phyloP scores from a whole-genome alignment of 2,329 filamentous ascomycete genomes.

The Penicillium sp. region DNA sequence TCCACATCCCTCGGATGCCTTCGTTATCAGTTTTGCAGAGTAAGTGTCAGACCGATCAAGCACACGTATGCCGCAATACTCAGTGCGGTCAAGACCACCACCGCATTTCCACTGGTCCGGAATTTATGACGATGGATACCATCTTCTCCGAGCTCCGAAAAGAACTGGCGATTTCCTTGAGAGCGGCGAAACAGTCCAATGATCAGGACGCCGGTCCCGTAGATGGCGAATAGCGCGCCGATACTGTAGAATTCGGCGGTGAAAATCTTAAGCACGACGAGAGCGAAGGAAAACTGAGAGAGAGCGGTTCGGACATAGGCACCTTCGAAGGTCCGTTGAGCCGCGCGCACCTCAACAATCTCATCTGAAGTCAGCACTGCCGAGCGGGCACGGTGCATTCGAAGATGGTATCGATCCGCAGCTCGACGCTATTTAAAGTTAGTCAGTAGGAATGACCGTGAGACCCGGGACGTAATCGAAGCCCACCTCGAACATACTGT shows the following conservation, averaged over 20 bases:
- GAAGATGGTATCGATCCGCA: conserved; percentile 73
- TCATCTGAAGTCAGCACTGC: conserved; percentile 79
- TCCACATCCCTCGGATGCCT: not conserved
- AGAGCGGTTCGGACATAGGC: conserved; percentile 94
- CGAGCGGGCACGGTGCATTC: conserved; percentile 79
- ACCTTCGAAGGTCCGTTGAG: conserved; percentile 94
- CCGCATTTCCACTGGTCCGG: conserved; percentile 66
- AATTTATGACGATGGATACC: conserved; percentile 63
- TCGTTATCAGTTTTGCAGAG: conserved; percentile 37
- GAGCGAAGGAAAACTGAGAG: conserved; percentile 90
- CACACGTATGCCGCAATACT: conserved; percentile 63
- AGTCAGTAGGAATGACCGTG: conserved; percentile 3
- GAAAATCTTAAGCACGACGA: conserved; percentile 95
- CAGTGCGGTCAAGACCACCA: conserved; percentile 61
- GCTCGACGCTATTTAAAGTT: conserved; percentile 57
- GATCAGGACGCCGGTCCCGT: conserved; percentile 79
- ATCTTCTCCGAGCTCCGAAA: conserved; percentile 59
- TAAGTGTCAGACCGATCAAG: conserved; percentile 60
- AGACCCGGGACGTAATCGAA: not conserved
- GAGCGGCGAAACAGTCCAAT: conserved; percentile 83
- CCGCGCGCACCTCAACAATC: conserved; percentile 90
- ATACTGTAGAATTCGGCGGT: conserved; percentile 95
- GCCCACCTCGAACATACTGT: conserved; percentile 31
- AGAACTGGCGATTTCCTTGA: conserved; percentile 93
- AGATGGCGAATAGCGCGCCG: conserved; percentile 91